Percentiles rank a stretch among this genome's conserved stretches.
phyloP scores from a whole-genome alignment of 345 rosid species.

The Populus davidiana region DNA sequence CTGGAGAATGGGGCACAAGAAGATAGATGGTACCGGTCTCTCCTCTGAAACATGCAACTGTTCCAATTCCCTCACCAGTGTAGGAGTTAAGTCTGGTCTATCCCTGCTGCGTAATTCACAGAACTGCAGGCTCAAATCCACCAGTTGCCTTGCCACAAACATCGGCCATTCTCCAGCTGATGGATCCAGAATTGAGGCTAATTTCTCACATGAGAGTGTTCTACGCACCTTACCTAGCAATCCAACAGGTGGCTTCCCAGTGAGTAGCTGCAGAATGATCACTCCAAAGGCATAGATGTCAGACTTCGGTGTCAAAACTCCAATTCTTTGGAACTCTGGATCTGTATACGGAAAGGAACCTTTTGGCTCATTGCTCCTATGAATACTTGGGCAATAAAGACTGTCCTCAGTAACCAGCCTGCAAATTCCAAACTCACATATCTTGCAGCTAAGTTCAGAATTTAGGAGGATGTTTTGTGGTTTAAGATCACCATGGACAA shows the following conservation, averaged over 20 bases:
- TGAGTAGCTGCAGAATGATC: conserved; percentile 62
- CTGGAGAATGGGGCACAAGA: conserved; percentile 72
- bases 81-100: conserved; percentile 57
- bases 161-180: conserved; percentile 71
- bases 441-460: conserved; percentile 64
- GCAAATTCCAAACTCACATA: conserved; percentile 64
- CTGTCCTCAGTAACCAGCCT: conserved; percentile 49
- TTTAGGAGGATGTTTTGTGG: conserved; percentile 66
- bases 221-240: conserved; percentile 50
- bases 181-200: conserved; percentile 49
- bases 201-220: conserved; percentile 40
- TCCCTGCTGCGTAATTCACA: conserved; percentile 47
- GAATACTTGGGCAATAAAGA: conserved; percentile 42
- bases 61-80: conserved; percentile 61
- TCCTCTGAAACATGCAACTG: conserved; percentile 55
- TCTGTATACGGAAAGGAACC: conserved; percentile 58
- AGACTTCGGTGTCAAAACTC: conserved; percentile 55
- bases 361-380: conserved; percentile 38
- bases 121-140: conserved; percentile 56
- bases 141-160: conserved; percentile 43
- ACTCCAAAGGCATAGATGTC: conserved; percentile 63
- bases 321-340: conserved; percentile 58
- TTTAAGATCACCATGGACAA: conserved; percentile 69
- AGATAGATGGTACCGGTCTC: conserved; percentile 59
- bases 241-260: conserved; percentile 53